A percentile compares a stretch with the other conserved stretches of the same genome.
Evolutionary conservation across 140 eudicot genomes (phyloP).

Genomic region (Senecio squalidus): DNA sequence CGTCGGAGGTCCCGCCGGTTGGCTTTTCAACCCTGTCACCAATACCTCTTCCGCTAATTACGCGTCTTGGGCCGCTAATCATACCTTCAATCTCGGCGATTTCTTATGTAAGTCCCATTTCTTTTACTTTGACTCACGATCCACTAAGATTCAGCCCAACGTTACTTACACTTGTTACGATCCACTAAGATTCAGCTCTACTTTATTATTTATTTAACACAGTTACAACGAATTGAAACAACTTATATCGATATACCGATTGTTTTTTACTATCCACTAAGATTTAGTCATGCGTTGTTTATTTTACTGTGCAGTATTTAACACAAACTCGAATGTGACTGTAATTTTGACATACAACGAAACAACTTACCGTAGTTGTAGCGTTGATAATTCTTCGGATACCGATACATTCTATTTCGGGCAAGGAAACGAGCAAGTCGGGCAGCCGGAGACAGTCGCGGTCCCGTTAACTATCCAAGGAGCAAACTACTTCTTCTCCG

Average conservation of each 20-base stretch:
- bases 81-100: slow-evolving; percentile 77
- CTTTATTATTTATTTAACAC: no score
- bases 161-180: no score
- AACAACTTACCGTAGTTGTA: slow-evolving; percentile 66
- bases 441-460: slow-evolving; percentile 36
- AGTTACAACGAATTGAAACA: no score
- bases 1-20: slow-evolving; percentile 70
- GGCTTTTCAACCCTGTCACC: slow-evolving; percentile 57
- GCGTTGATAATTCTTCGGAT: slow-evolving; percentile 50
- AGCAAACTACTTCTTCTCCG: slow-evolving; percentile 67
- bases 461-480: slow-evolving; percentile 63
- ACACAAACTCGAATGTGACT: slow-evolving; percentile 74
- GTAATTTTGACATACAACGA: slow-evolving; percentile 70
- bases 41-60: slow-evolving; percentile 44
- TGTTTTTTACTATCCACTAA: background rate
- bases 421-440: slow-evolving; percentile 36
- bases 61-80: slow-evolving; percentile 64
- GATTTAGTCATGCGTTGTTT: no score
- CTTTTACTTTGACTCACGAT: background rate
- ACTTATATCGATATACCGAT: no score
- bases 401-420: slow-evolving; percentile 50
- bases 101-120: slow-evolving; percentile 50
- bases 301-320: slow-evolving; percentile 53
- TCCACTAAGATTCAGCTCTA: no score
- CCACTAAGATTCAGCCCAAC: no score